Evolutionary conservation across 192 early-diverging fungal species (phyloP).

Genomic region (Funneliformis mosseae): DNA sequence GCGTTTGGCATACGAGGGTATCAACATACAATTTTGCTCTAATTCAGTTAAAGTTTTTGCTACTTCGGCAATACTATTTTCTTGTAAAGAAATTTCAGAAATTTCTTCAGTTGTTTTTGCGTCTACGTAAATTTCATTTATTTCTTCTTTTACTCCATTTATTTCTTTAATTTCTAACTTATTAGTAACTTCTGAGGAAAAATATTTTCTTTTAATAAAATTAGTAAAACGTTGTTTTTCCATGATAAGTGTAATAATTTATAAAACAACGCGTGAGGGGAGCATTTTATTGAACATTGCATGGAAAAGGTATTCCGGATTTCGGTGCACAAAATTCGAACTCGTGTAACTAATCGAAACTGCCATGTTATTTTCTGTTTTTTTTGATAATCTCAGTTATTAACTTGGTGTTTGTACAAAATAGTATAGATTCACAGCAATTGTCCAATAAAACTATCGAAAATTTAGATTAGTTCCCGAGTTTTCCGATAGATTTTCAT

Average conservation of each 20-base stretch:
- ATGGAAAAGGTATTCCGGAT: too few relatives aligned
- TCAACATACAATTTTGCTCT: slow-evolving; percentile 31
- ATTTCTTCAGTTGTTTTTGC: background rate
- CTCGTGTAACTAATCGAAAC: too few relatives aligned
- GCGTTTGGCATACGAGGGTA: slow-evolving; percentile 27
- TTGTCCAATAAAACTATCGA: too few relatives aligned
- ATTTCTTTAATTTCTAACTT: background rate
- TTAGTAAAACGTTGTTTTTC: background rate
- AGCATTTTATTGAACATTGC: too few relatives aligned
- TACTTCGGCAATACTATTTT: background rate
- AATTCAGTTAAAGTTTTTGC: background rate
- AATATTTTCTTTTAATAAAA: background rate
- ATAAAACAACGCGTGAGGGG: too few relatives aligned
- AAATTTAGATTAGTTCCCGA: too few relatives aligned
- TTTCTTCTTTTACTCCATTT: background rate
- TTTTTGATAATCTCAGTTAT: too few relatives aligned
- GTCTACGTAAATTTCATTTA: background rate
- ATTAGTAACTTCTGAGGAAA: background rate
- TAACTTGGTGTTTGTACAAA: too few relatives aligned
- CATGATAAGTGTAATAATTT: background rate
- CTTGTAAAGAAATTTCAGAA: background rate
- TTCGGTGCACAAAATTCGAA: too few relatives aligned
- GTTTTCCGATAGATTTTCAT: too few relatives aligned
- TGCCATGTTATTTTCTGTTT: too few relatives aligned
- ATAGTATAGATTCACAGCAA: too few relatives aligned